Percentiles rank a stretch among this genome's conserved stretches.
Evolutionary conservation across 139 green algal genomes (phyloP).

Genomic region (Gonium pectorale): DNA sequence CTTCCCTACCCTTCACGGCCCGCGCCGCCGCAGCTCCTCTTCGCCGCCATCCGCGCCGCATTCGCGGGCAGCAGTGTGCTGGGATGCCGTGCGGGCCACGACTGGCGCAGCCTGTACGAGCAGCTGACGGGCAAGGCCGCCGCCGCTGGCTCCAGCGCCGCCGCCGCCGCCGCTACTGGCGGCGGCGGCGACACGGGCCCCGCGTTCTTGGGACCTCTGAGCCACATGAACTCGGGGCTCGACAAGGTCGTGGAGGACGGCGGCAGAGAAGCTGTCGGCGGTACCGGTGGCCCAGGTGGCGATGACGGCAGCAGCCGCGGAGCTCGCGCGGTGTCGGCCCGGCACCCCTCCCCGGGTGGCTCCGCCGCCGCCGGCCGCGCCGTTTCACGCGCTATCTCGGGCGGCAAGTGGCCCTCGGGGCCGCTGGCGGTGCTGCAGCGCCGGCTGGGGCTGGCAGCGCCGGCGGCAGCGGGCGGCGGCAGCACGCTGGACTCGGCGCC

Average conservation of each 20-base stretch:
- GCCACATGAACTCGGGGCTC: neutral
- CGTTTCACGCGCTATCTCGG: too few relatives aligned
- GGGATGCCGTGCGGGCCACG: neutral
- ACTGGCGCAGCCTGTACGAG: slow-evolving; percentile 12
- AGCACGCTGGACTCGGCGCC: neutral
- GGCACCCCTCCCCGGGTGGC: too few relatives aligned
- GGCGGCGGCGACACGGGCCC: neutral
- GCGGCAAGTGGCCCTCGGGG: neutral
- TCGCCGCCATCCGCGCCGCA: neutral
- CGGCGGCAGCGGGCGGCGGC: neutral
- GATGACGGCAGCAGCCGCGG: too few relatives aligned
- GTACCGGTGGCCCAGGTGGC: too few relatives aligned
- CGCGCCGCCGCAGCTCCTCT: slow-evolving; percentile 3
- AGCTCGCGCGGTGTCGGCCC: too few relatives aligned
- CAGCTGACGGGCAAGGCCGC: neutral
- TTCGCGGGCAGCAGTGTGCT: neutral
- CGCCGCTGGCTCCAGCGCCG: neutral
- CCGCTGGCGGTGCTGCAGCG: neutral
- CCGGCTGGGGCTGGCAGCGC: neutral
- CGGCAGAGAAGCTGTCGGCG: too few relatives aligned
- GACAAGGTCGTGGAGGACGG: neutral
- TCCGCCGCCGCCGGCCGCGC: too few relatives aligned
- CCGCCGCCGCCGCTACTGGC: neutral
- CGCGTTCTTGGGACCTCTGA: neutral
- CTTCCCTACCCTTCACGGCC: too few relatives aligned